These are phyloP conservation scores for Discostella stelligera DNA, from an alignment of 352 stramenopile species.

Conservation along the genomic window DNA sequence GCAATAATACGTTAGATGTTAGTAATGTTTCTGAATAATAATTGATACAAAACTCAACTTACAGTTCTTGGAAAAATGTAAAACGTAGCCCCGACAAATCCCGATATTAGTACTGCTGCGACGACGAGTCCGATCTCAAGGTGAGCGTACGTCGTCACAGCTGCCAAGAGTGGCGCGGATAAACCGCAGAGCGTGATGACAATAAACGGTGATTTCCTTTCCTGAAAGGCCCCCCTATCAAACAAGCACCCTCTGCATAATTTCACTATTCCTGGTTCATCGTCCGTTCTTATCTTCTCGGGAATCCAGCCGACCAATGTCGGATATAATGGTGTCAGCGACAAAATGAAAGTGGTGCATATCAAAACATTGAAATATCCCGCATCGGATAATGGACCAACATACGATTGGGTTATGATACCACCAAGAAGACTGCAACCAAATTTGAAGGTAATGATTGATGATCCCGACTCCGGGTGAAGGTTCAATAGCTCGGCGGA, in stretches of 20 bases:
- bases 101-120: constrained; percentile 15
- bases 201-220: constrained; percentile 49
- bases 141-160: constrained; percentile 44
- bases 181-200: constrained; percentile 48
- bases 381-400: constrained; percentile 34
- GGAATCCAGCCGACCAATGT: constrained; percentile 34
- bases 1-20: too few relatives aligned
- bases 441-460: constrained; percentile 41
- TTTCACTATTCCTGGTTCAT: constrained; percentile 18
- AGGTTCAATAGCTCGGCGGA: constrained; percentile 38
- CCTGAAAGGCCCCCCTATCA: constrained; percentile 30
- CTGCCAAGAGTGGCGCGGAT: constrained; percentile 37
- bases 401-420: constrained; percentile 32
- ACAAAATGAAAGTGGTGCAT: constrained; percentile 26
- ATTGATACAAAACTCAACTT: too few relatives aligned
- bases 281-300: constrained; percentile 24
- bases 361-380: constrained; percentile 32
- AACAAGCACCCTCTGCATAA: constrained; percentile 10
- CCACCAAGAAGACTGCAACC: constrained; percentile 6
- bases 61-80: constrained; percentile 15
- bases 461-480: constrained; percentile 32
- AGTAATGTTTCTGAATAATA: too few relatives aligned
- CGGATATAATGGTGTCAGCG: constrained; percentile 26
- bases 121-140: constrained; percentile 40
- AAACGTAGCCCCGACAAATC: constrained; percentile 17